These are phyloP conservation scores for Schizothecium vesticola DNA, from an alignment of 495 filamentous ascomycete genomes.

Conservation along the genomic window DNA sequence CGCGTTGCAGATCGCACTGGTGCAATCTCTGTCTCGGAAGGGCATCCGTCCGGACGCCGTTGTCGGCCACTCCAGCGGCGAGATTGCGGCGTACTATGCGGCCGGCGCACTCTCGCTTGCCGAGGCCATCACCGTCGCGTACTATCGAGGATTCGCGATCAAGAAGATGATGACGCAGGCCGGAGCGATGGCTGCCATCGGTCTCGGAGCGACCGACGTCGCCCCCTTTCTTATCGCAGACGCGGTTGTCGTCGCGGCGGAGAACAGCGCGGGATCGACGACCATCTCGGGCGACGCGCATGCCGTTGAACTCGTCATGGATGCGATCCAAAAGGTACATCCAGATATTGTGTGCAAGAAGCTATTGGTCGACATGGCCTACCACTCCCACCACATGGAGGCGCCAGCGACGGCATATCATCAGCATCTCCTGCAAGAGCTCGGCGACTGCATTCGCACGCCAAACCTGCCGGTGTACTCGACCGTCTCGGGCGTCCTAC, in stretches of 20 bases:
- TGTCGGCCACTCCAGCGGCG: slow-evolving; percentile 56
- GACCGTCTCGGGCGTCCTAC: too few relatives aligned
- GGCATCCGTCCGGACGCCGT: slow-evolving; percentile 43
- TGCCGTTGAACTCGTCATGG: slow-evolving; percentile 30
- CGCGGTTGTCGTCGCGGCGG: slow-evolving; percentile 37
- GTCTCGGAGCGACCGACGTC: slow-evolving; percentile 25
- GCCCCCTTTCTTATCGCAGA: too few relatives aligned
- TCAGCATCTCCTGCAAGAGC: too few relatives aligned
- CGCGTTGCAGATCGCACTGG: slow-evolving; percentile 45
- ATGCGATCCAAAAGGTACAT: slow-evolving; percentile 20
- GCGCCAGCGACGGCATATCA: slow-evolving; percentile 36
- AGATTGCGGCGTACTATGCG: slow-evolving; percentile 45
- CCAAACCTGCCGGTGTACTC: too few relatives aligned
- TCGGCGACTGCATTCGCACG: too few relatives aligned
- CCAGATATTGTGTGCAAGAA: slow-evolving; percentile 41
- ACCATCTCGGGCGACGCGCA: slow-evolving; percentile 41
- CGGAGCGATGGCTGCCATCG: slow-evolving; percentile 43
- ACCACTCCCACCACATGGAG: slow-evolving; percentile 39
- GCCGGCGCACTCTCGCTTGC: slow-evolving; percentile 35
- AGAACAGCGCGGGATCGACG: slow-evolving; percentile 42
- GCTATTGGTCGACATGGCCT: slow-evolving; percentile 38
- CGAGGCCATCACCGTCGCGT: slow-evolving; percentile 44
- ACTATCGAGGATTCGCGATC: too few relatives aligned
- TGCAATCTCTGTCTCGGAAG: slow-evolving; percentile 41
- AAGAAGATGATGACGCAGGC: too few relatives aligned